A percentile compares a stretch with the other conserved stretches of the same genome.
These are phyloP conservation scores for Apodospora peruviana DNA, from an alignment of 495 filamentous ascomycete species.

Conservation along the genomic window DNA sequence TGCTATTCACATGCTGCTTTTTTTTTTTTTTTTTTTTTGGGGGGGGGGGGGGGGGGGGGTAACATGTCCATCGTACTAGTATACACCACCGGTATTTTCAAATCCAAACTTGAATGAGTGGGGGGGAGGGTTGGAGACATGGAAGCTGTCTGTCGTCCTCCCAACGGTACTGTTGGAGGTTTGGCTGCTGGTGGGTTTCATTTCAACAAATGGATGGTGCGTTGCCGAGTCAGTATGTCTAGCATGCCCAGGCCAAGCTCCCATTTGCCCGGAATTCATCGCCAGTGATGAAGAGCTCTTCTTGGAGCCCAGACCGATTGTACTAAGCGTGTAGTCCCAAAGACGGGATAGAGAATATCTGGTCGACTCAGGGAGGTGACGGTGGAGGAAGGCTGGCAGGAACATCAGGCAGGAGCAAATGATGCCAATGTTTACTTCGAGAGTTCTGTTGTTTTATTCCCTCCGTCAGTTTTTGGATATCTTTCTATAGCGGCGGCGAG, in stretches of 20 bases:
- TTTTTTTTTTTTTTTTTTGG: too few species aligned
- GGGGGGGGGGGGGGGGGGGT: too few species aligned
- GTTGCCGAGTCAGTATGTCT: neutral
- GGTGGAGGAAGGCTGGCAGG: conserved; percentile 2
- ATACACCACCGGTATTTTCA: too few species aligned
- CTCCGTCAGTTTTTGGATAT: neutral
- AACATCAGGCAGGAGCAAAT: conserved; percentile 6
- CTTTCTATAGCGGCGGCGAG: neutral
- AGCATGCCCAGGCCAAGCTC: neutral
- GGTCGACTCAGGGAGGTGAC: neutral
- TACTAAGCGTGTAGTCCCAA: conserved; percentile 1
- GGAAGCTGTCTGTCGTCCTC: too few species aligned
- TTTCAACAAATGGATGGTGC: neutral
- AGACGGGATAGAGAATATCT: neutral
- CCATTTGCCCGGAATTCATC: neutral
- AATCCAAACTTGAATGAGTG: too few species aligned
- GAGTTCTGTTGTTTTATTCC: neutral
- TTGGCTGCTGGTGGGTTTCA: neutral
- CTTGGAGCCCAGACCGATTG: neutral
- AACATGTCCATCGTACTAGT: too few species aligned
- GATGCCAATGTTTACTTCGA: conserved; percentile 6
- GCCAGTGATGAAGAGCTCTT: neutral
- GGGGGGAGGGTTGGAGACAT: too few species aligned
- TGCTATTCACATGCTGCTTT: too few species aligned
- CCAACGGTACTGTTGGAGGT: too few species aligned